These are phyloP conservation scores for Jacaranda mimosifolia DNA, from an alignment of 257 asterid genomes.

Conservation along the genomic window DNA sequence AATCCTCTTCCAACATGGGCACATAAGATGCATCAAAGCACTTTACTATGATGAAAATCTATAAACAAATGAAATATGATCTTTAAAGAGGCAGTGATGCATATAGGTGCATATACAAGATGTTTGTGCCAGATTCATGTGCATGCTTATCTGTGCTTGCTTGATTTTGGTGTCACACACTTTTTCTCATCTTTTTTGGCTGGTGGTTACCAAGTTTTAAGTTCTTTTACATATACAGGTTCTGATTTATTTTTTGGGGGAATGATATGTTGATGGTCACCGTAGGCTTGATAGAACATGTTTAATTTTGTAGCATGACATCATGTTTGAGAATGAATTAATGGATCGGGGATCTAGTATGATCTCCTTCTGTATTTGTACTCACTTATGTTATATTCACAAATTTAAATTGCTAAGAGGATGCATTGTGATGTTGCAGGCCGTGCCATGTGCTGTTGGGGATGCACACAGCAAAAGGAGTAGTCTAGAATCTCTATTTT, in stretches of 20 bases:
- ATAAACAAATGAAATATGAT: neutral
- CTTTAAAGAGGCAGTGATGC: too few species aligned
- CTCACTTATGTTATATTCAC: neutral
- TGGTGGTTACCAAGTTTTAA: too few species aligned
- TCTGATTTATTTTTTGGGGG: too few species aligned
- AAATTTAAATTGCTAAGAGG: neutral
- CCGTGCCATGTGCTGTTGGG: slow-evolving; percentile 43
- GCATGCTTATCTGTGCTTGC: too few species aligned
- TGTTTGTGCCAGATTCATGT: too few species aligned
- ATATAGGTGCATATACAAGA: too few species aligned
- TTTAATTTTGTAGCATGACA: neutral
- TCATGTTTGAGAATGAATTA: neutral
- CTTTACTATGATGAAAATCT: neutral
- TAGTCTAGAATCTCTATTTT: slow-evolving; percentile 62
- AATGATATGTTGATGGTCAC: neutral
- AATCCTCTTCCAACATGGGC: too few species aligned
- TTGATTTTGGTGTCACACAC: too few species aligned
- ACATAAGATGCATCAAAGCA: neutral
- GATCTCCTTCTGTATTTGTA: neutral
- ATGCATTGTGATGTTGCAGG: slow-evolving; percentile 42
- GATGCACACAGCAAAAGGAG: slow-evolving; percentile 50
- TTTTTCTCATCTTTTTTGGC: too few species aligned
- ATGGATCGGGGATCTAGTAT: neutral
- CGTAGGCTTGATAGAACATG: neutral
- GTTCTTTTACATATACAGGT: too few species aligned